Percentiles rank a stretch among this genome's conserved stretches.
Evolutionary conservation across 495 filamentous ascomycete genomes (phyloP).

Genomic region (Thozetella sp.): DNA sequence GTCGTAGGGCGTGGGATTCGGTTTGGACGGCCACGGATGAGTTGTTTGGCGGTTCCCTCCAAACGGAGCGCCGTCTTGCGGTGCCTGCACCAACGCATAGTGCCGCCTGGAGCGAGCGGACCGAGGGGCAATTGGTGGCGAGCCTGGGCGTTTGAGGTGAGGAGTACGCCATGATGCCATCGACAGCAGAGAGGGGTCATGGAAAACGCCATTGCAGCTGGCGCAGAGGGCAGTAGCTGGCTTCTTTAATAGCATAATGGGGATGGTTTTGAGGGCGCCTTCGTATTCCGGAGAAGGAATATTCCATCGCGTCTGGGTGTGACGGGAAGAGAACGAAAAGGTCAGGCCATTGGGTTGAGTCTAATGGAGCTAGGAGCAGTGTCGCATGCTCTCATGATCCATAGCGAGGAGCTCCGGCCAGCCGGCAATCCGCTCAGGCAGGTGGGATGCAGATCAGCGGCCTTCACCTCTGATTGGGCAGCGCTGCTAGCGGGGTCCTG

Average conservation of each 20-base stretch:
- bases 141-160: not conserved
- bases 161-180: constrained; percentile 30
- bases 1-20: constrained; percentile 84
- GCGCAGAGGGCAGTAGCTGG: constrained; percentile 25
- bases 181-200: constrained; percentile 14
- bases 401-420: not conserved
- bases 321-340: not conserved
- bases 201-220: constrained; percentile 14
- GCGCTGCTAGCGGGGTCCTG: not conserved
- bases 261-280: constrained; percentile 15
- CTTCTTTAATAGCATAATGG: constrained; percentile 31
- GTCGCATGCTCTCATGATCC: not conserved
- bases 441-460: constrained; percentile 1
- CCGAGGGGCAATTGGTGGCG: not conserved
- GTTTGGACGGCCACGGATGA: constrained; percentile 38
- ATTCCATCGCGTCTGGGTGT: constrained; percentile 3
- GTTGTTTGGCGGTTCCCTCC: constrained; percentile 20
- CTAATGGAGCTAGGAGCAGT: too few relatives aligned
- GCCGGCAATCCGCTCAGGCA: not conserved
- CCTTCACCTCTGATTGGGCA: not conserved
- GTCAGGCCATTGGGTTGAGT: constrained; percentile 3
- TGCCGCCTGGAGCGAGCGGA: constrained; percentile 4
- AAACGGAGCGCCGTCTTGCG: not conserved
- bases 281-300: constrained; percentile 21
- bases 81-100: constrained; percentile 18